Evolutionary conservation across 1,139 yeast species (phyloP).

Genomic region (Taphrina deformans): DNA sequence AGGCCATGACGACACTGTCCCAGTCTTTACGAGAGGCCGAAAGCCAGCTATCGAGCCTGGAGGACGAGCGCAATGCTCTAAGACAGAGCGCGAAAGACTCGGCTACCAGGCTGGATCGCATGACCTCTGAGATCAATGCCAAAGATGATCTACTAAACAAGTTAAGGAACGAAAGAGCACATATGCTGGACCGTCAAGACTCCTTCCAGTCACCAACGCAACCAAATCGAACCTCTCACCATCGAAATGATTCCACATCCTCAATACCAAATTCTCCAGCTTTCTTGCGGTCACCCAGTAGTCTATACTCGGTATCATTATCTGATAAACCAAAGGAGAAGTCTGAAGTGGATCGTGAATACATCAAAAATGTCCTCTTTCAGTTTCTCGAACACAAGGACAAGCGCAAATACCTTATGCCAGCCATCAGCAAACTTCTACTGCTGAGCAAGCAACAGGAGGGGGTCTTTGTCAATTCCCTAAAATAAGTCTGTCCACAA

Average conservation of each 20-base stretch:
- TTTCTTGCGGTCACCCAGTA: constrained; percentile 5
- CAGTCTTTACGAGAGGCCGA: constrained; percentile 40
- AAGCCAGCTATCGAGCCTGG: constrained; percentile 42
- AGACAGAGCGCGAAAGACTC: constrained; percentile 46
- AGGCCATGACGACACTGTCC: constrained; percentile 39
- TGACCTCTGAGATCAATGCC: constrained; percentile 49
- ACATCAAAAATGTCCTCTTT: constrained; percentile 78
- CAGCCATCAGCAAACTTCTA: constrained; percentile 76
- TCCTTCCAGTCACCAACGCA: constrained; percentile 13
- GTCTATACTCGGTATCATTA: constrained; percentile 10
- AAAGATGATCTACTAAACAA: constrained; percentile 18
- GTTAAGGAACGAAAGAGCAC: constrained; percentile 8
- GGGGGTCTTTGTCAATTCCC: constrained; percentile 17
- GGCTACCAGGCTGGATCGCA: constrained; percentile 46
- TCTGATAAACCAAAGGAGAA: constrained; percentile 23
- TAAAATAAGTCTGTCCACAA: not conserved
- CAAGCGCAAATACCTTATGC: constrained; percentile 79
- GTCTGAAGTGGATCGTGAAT: constrained; percentile 43
- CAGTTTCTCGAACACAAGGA: constrained; percentile 90
- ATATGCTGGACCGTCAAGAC: constrained; percentile 16
- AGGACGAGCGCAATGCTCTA: constrained; percentile 43
- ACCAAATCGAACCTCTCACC: not conserved
- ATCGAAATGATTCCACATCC: not conserved
- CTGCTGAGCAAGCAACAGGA: constrained; percentile 48
- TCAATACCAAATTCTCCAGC: constrained; percentile 12